These are phyloP conservation scores for Phaeotremella skinneri DNA, from an alignment of 768 basidiomycete genomes.

Conservation along the genomic window DNA sequence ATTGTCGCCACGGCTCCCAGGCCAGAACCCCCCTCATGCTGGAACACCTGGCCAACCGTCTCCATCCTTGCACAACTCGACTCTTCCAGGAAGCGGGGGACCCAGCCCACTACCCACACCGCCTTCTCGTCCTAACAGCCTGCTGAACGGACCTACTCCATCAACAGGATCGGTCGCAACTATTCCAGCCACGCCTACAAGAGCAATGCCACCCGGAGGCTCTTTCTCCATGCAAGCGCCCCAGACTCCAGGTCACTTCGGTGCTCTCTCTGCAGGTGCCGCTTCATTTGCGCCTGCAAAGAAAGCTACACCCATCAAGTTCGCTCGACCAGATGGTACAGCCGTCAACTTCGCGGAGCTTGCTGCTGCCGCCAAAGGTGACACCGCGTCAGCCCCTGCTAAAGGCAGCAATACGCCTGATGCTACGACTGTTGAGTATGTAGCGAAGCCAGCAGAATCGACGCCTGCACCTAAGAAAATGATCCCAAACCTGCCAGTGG, in stretches of 20 bases:
- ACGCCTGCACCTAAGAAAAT: constrained; percentile 34
- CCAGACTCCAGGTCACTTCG: constrained; percentile 15
- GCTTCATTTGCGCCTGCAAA: constrained; percentile 50
- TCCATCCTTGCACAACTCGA: constrained; percentile 24
- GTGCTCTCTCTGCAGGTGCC: constrained; percentile 46
- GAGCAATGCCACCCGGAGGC: constrained; percentile 23
- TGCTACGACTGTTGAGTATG: constrained; percentile 55
- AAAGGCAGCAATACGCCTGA: constrained; percentile 44
- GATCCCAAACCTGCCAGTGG: constrained; percentile 35
- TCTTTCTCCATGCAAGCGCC: constrained; percentile 15
- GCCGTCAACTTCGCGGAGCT: constrained; percentile 56
- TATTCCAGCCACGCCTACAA: constrained; percentile 32
- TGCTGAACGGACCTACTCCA: constrained; percentile 32
- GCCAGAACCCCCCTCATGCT: constrained; percentile 14
- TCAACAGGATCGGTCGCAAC: constrained; percentile 21
- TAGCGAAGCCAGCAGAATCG: constrained; percentile 52
- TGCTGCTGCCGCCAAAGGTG: constrained; percentile 53
- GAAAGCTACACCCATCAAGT: constrained; percentile 51
- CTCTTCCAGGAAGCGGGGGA: constrained; percentile 31
- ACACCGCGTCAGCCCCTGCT: constrained; percentile 35
- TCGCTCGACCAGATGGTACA: constrained; percentile 55
- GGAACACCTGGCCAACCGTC: constrained; percentile 18
- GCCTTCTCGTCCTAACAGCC: constrained; percentile 30
- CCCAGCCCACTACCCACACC: constrained; percentile 39
- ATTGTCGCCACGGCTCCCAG: constrained; percentile 28